phyloP scores from a whole-genome alignment of 352 stramenopile species.

The Phytophthora parvispora region DNA sequence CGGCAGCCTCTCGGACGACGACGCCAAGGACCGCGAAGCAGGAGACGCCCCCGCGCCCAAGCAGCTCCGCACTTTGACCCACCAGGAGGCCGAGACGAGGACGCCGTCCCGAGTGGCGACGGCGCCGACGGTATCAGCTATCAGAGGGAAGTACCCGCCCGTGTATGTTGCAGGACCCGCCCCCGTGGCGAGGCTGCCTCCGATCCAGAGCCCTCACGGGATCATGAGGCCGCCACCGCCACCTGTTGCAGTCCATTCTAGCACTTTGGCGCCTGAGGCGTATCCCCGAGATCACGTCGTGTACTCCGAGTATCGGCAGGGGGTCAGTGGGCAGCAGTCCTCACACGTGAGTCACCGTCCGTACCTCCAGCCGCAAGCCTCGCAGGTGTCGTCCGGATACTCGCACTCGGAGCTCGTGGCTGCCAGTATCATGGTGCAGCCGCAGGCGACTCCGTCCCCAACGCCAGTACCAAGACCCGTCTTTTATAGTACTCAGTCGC shows the following conservation, averaged over 20 bases:
- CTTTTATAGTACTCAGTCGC: conserved; percentile 11
- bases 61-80: conserved; percentile 9
- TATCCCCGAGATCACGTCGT: conserved; percentile 15
- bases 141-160: conserved; percentile 2
- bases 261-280: conserved; percentile 11
- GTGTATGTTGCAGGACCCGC: conserved; percentile 4
- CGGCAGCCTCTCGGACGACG: conserved; percentile 36
- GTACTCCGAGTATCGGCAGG: conserved; percentile 9
- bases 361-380: conserved; percentile 21
- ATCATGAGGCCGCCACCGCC: conserved; percentile 7
- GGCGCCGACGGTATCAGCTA: conserved; percentile 5
- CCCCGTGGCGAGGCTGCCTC: conserved; percentile 10
- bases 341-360: conserved; percentile 3
- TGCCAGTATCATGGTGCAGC: conserved; percentile 37
- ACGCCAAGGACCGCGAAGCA: conserved; percentile 9
- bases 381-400: conserved; percentile 22
- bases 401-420: conserved; percentile 44
- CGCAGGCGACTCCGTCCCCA: background rate
- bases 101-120: background rate
- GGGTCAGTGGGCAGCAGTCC: background rate
- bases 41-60: conserved; percentile 3
- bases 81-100: conserved; percentile 4
- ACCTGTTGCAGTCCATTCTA: background rate
- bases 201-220: conserved; percentile 21
- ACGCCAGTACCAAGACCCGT: background rate